A percentile compares a stretch with the other conserved stretches of the same genome.
Conservation (phyloP, 352 stramenopile species). For the Phytophthora foliorum region DNA sequence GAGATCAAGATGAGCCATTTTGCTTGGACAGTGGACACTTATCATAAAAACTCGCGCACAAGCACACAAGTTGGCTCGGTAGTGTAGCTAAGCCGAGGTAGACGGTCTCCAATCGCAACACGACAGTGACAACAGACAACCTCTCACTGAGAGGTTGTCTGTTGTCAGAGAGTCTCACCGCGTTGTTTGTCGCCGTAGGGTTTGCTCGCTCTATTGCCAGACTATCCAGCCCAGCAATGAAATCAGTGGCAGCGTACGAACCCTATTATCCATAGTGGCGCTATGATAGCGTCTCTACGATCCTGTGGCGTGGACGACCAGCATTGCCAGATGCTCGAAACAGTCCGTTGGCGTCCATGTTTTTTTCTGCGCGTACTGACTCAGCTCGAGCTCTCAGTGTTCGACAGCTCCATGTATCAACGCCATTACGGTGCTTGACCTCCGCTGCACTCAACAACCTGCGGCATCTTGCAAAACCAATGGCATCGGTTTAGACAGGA, state of each 20-base stretch:
- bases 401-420: too few species aligned
- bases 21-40: neutral
- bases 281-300: conserved; percentile 12
- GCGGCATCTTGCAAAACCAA: conserved; percentile 10
- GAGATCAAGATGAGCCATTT: neutral
- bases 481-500: conserved; percentile 18
- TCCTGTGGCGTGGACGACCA: conserved; percentile 14
- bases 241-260: too few species aligned
- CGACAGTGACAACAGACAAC: conserved; percentile 1
- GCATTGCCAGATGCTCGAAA: conserved; percentile 23
- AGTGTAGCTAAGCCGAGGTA: neutral
- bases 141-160: too few species aligned
- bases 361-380: neutral
- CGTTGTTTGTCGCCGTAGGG: conserved; percentile 9
- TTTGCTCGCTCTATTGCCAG: conserved; percentile 21
- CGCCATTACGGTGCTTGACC: too few species aligned
- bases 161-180: too few species aligned
- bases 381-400: neutral
- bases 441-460: too few species aligned
- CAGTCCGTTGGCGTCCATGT: neutral
- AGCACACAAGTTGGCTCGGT: too few species aligned
- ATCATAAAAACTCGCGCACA: too few species aligned
- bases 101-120: conserved; percentile 5
- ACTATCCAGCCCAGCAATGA: conserved; percentile 11
- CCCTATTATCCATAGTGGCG: too few species aligned